phyloP scores from a whole-genome alignment of 2,329 filamentous ascomycete genomes.

The Ophiostoma ips region DNA sequence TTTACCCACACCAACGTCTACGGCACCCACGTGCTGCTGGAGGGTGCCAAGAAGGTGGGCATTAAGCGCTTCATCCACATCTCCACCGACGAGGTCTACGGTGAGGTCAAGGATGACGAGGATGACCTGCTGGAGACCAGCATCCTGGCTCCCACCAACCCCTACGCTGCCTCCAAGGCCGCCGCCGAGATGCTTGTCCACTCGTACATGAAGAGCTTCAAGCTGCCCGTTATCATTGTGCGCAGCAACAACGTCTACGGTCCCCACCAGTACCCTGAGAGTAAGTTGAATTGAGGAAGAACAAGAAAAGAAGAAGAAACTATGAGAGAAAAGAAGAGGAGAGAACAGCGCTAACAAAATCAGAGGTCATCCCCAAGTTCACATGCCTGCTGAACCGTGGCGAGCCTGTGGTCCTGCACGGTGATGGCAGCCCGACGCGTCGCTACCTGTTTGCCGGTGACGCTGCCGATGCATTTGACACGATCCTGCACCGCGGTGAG shows the following conservation, averaged over 20 bases:
- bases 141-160: constrained; percentile 66
- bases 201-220: constrained; percentile 74
- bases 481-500: constrained; percentile 63
- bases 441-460: constrained; percentile 69
- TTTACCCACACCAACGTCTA: constrained; percentile 75
- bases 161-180: constrained; percentile 68
- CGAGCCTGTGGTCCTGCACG: constrained; percentile 58
- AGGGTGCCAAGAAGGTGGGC: constrained; percentile 58
- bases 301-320: neutral
- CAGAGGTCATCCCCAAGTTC: constrained; percentile 78
- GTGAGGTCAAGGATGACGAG: constrained; percentile 58
- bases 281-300: constrained; percentile 31
- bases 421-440: constrained; percentile 59
- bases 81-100: constrained; percentile 76
- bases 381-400: constrained; percentile 54
- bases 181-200: constrained; percentile 77
- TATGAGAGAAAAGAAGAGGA: neutral
- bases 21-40: constrained; percentile 69
- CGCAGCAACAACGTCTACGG: constrained; percentile 78
- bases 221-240: constrained; percentile 65
- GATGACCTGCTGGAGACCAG: constrained; percentile 61
- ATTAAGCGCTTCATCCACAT: constrained; percentile 68
- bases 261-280: constrained; percentile 72
- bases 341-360: neutral
- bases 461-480: constrained; percentile 70